phyloP scores from a whole-genome alignment of 2,329 filamentous ascomycete species.

The Claviceps paspali region DNA sequence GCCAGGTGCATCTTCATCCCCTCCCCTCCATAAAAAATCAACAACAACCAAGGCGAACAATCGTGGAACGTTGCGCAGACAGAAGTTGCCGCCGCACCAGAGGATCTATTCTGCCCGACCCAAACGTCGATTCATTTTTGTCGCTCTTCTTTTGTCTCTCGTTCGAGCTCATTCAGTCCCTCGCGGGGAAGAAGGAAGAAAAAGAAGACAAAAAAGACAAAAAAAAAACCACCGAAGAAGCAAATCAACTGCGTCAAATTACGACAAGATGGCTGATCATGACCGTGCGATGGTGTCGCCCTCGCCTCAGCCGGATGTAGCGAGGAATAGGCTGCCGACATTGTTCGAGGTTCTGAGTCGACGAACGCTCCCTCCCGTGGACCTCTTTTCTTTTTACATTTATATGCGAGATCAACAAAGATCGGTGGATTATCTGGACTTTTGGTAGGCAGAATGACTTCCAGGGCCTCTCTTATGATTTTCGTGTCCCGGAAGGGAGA shows the following conservation, averaged over 20 bases:
- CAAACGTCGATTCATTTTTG: neutral
- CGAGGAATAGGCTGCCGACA: conserved; percentile 76
- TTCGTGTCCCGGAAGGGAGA: neutral
- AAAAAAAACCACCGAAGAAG: too few relatives aligned
- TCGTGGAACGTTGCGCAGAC: conserved; percentile 7
- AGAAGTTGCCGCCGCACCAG: neutral
- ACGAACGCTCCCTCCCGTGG: conserved; percentile 86
- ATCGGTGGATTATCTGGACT: conserved; percentile 95
- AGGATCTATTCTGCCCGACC: neutral
- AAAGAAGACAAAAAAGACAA: too few relatives aligned
- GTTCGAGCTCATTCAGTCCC: neutral
- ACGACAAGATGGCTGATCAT: conserved; percentile 11
- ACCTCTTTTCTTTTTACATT: conserved; percentile 98
- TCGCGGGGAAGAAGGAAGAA: too few relatives aligned
- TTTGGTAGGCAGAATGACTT: conserved; percentile 58
- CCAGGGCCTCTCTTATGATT: neutral
- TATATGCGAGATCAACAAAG: conserved; percentile 98
- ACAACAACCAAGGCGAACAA: conserved; percentile 3
- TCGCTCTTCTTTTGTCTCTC: neutral
- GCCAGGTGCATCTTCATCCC: neutral
- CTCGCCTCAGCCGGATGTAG: conserved; percentile 42
- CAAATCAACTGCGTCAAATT: neutral
- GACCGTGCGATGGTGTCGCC: conserved; percentile 22
- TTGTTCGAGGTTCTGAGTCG: conserved; percentile 92
- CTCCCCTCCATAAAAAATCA: too few relatives aligned